phyloP scores from a whole-genome alignment of 352 stramenopile species.

The Pythium vanterpoolii region DNA sequence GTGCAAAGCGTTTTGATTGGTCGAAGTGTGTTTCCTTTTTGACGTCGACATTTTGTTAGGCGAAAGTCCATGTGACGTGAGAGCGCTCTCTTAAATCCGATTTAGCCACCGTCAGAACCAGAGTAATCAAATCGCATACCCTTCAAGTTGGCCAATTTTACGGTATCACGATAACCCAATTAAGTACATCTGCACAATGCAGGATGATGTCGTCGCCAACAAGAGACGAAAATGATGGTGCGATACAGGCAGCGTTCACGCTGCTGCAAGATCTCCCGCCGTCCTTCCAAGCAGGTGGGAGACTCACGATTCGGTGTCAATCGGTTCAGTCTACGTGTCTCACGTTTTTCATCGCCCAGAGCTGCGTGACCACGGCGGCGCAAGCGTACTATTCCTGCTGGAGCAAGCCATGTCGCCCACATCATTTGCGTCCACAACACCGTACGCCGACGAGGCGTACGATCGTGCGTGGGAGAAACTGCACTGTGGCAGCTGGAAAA shows the following conservation, averaged over 20 bases:
- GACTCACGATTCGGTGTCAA: too few relatives aligned
- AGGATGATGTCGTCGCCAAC: too few relatives aligned
- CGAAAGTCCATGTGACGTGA: too few relatives aligned
- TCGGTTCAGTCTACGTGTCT: too few relatives aligned
- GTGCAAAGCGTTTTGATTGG: conserved; percentile 7
- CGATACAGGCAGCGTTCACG: background rate
- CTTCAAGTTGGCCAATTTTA: too few relatives aligned
- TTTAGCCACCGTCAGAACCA: conserved; percentile 1
- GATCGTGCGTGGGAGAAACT: conserved; percentile 69
- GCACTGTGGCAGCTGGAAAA: conserved; percentile 74
- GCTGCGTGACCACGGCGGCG: conserved; percentile 38
- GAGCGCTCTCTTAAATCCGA: conserved; percentile 7
- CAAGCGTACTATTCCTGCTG: conserved; percentile 42
- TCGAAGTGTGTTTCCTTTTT: background rate
- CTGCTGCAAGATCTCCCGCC: background rate
- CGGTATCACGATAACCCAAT: too few relatives aligned
- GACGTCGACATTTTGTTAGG: conserved; percentile 21
- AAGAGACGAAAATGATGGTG: too few relatives aligned
- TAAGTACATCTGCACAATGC: too few relatives aligned
- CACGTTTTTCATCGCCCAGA: too few relatives aligned
- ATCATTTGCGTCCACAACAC: too few relatives aligned
- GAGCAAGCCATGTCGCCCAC: conserved; percentile 13
- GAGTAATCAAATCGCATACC: too few relatives aligned
- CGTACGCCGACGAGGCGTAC: conserved; percentile 45
- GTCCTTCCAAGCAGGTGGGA: conserved; percentile 7